Percentiles rank a stretch among this genome's conserved stretches.
phyloP scores from a whole-genome alignment of 2,329 filamentous ascomycete species.

The Gyromitra esculenta region DNA sequence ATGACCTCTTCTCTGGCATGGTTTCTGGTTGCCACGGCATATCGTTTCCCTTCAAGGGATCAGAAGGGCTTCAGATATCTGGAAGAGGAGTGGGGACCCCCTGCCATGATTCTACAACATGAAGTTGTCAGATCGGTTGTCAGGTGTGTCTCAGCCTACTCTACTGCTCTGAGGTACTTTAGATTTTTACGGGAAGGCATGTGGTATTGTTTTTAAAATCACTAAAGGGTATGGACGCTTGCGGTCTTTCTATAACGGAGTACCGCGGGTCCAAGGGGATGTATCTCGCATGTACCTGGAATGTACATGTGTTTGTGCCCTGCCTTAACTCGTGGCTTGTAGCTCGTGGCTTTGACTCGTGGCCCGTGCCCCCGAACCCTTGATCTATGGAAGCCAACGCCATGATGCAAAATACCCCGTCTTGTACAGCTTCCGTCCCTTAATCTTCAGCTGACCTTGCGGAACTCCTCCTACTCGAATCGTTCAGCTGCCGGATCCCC shows the following conservation, averaged over 20 bases:
- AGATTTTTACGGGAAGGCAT: too few relatives aligned
- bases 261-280: background rate
- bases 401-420: constrained; percentile 50
- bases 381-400: background rate
- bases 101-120: too few relatives aligned
- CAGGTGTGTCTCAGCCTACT: too few relatives aligned
- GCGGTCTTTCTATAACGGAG: background rate
- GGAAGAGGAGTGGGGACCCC: too few relatives aligned
- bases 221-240: background rate
- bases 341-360: constrained; percentile 17
- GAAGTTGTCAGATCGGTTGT: too few relatives aligned
- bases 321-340: constrained; percentile 11
- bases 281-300: background rate
- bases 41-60: too few relatives aligned
- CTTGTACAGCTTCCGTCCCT: constrained; percentile 44
- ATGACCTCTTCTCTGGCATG: too few relatives aligned
- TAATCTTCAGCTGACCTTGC: constrained; percentile 38
- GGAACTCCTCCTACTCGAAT: constrained; percentile 41
- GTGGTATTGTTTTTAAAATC: too few relatives aligned
- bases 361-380: constrained; percentile 11
- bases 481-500: constrained; percentile 24
- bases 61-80: too few relatives aligned
- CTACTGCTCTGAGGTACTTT: too few relatives aligned
- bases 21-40: too few relatives aligned
- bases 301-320: background rate